Evolutionary conservation across 1,284 basidiomycete genomes (phyloP).

Genomic region (Tilletiopsis washingtonensis): DNA sequence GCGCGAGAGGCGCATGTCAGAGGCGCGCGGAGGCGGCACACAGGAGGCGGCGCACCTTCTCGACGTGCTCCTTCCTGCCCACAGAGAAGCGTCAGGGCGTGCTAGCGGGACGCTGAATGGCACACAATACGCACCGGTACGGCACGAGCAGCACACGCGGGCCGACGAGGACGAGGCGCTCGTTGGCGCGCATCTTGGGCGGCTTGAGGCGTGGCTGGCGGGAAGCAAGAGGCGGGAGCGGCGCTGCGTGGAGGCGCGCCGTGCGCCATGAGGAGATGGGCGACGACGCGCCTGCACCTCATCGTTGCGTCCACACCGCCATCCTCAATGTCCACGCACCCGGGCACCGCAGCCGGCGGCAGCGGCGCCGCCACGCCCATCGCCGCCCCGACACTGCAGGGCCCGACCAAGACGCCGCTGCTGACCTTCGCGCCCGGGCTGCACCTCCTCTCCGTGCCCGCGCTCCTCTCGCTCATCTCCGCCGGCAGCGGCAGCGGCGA

Average conservation of each 20-base stretch:
- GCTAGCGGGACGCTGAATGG: not conserved
- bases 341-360: too few relatives aligned
- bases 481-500: slow-evolving; percentile 12
- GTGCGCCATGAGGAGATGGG: too few relatives aligned
- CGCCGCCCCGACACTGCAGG: too few relatives aligned
- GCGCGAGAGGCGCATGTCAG: not conserved
- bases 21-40: not conserved
- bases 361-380: too few relatives aligned
- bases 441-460: not conserved
- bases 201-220: too few relatives aligned
- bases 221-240: too few relatives aligned
- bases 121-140: slow-evolving; percentile 54
- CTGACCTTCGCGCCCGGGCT: not conserved
- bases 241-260: too few relatives aligned
- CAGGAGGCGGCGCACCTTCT: slow-evolving; percentile 51
- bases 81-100: not conserved
- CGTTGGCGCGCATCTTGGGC: slow-evolving; percentile 59
- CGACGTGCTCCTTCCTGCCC: slow-evolving; percentile 57
- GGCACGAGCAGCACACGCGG: slow-evolving; percentile 63
- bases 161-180: slow-evolving; percentile 59
- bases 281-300: too few relatives aligned
- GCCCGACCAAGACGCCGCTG: not conserved
- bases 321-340: too few relatives aligned
- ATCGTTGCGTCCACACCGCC: too few relatives aligned
- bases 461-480: not conserved